Evolutionary conservation across 1,139 yeast species (phyloP), one percentile per base, ranked within the genome.

Genomic region (Yamadazyma diddensiae): DNA sequence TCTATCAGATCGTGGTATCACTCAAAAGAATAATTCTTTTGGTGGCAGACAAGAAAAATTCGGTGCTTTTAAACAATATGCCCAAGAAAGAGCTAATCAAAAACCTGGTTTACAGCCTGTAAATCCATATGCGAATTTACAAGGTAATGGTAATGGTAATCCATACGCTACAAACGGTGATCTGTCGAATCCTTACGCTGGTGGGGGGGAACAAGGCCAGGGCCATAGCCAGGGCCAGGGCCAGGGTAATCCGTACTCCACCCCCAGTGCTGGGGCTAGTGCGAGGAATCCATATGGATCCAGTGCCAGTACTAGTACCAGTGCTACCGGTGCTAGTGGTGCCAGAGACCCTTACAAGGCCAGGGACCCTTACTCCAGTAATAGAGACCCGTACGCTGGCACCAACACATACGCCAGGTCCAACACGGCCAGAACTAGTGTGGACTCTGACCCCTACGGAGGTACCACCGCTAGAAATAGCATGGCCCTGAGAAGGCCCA

Each of bases 51-150:
- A 65, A 43, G 77, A 70, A 45, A 77, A 77, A 47, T 82, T 82
- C 53, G 76, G 81, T 7, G 88, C 87, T 3, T 82, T 81, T 51
- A 70, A 70, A 27, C 66, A 67, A 36, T 79, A 73, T 55, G 83
- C 86, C 10, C 72, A 70, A 42, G 77, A 77, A 30, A 49, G 65
- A 30, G 59, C 63, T 48, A 38, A 49, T 36, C 42, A 55, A 42
- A 50, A 65, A 52, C 59, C 74, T 41, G 77, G 64, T 49, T 65
- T 49, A 57, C 76, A 57, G 30, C 78, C 65, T 44, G 78, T 38
- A 6, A 67, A 68, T 35, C 74, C 73, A 0, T 68, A 70, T 41
- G 70, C 71, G 23, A 63, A 60, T 42, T 55, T 66, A 13, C 47
- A 53, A 15, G 23, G 23, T 15, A 42, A 47, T 15, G 34, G 41